Base-by-base conservation (phyloP, 495 filamentous ascomycete species). In the Hypoxylon perforatum region DNA sequence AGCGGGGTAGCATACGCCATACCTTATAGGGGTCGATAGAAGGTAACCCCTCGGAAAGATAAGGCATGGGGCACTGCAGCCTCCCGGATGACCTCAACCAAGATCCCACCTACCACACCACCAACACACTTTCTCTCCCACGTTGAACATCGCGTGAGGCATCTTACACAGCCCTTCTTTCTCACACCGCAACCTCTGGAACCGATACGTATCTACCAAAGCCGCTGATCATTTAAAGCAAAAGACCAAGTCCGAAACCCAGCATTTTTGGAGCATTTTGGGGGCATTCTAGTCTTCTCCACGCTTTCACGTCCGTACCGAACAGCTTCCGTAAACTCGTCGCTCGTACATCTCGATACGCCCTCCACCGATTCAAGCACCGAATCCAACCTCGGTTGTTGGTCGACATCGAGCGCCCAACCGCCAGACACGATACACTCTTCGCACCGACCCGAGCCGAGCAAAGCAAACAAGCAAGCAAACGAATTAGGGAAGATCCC, bases 1-100 rank as follows among this genome's bases (percentile, higher is more conserved):
- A 38, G 35, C 35, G 35, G 35, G 35, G 35, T 38, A 5, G 35
- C 35, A 38, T 38, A 38, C 15, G n/a, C 39, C 14, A 42, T n/a
- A 17, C 14, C 15, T 15, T n/a, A n/a, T 42, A 39, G 9, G 9
- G 9, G 14, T 10, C 4, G 4, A 42, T 17, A 42, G 39, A 15
- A 17, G 14, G 17, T 42, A 39, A 42, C 39, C 39, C 39, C 50
- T 41, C 33, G 35, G 19, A 36, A 46, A 21, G 52, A 56, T 56
- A 56, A 57, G 54, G 25, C 25, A 4, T 44, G 39, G n/a, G n/a
- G 18, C 28, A 36, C 38, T 36, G 23, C 19, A 49, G 52, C 56
- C 35, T 59, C 39, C 56, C 56, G 33, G 45, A 50, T 59, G 56
- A 62, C 64, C 57, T 67, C 64, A 67, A 41, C 41, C 48, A 21